These are phyloP conservation scores for Heliosperma pusillum DNA, from an alignment of 148 eudicot genomes.

Conservation along the genomic window DNA sequence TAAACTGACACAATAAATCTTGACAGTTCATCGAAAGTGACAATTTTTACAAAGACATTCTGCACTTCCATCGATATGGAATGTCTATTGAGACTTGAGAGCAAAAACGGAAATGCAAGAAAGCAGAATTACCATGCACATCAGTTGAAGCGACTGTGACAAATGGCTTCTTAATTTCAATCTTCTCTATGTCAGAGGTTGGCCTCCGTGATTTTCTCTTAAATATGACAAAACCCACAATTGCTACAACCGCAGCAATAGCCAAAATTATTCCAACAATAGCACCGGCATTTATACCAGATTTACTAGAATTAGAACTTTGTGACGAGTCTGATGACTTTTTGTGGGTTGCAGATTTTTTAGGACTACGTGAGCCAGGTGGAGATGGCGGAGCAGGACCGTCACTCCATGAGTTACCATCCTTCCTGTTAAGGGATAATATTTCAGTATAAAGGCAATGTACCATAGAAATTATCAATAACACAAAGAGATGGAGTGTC, in stretches of 20 bases:
- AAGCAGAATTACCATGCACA: conserved; percentile 42
- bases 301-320: conserved; percentile 43
- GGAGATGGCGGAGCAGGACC: conserved; percentile 97
- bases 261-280: conserved; percentile 79
- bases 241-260: conserved; percentile 58
- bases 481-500: conserved; percentile 1
- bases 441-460: conserved; percentile 12
- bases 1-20: too few relatives aligned
- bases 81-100: not conserved
- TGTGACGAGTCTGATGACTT: conserved; percentile 36
- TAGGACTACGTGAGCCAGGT: conserved; percentile 65
- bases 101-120: not conserved
- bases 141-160: conserved; percentile 28
- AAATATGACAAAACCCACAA: conserved; percentile 63
- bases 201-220: conserved; percentile 69
- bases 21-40: too few relatives aligned
- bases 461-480: not conserved
- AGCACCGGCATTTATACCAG: conserved; percentile 76
- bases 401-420: conserved; percentile 72
- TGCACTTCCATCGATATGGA: not conserved
- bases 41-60: too few relatives aligned
- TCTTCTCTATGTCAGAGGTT: conserved; percentile 69
- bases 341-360: conserved; percentile 35
- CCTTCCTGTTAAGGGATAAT: conserved; percentile 39
- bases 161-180: conserved; percentile 36